phyloP scores from a whole-genome alignment of 768 basidiomycete species.

The Wakefieldia striispora region DNA sequence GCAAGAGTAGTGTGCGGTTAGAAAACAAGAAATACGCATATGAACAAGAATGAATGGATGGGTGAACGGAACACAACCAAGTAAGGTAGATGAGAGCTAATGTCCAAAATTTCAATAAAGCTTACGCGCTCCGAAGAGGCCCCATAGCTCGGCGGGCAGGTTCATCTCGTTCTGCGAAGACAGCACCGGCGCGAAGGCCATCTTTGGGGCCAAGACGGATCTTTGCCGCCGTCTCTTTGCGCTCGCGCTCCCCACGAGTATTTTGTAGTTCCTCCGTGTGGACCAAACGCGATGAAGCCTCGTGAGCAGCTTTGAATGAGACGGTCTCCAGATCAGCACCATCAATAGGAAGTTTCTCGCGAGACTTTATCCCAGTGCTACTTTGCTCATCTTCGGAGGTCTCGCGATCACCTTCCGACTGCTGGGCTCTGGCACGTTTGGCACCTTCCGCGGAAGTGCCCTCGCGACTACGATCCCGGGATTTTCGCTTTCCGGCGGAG shows the following conservation, averaged over 20 bases:
- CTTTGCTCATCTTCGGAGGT: conserved; percentile 19
- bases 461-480: conserved; percentile 25
- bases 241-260: conserved; percentile 27
- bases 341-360: not conserved
- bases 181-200: conserved; percentile 31
- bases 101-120: not conserved
- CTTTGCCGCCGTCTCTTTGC: conserved; percentile 23
- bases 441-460: conserved; percentile 1
- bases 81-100: not conserved
- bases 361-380: not conserved
- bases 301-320: conserved; percentile 3
- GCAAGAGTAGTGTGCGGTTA: conserved; percentile 5
- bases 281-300: not conserved
- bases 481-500: conserved; percentile 27
- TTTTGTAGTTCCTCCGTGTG: conserved; percentile 7
- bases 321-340: conserved; percentile 3
- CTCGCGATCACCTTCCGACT: conserved; percentile 3
- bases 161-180: conserved; percentile 27
- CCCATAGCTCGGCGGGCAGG: conserved; percentile 32
- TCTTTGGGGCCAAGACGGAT: conserved; percentile 21
- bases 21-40: not conserved
- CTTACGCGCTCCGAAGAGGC: conserved; percentile 22
- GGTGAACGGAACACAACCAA: not conserved
- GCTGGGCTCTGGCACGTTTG: conserved; percentile 16
- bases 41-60: conserved; percentile 10